Base-by-base conservation (phyloP, 2,329 filamentous ascomycete species). In the Apiospora hydei region DNA sequence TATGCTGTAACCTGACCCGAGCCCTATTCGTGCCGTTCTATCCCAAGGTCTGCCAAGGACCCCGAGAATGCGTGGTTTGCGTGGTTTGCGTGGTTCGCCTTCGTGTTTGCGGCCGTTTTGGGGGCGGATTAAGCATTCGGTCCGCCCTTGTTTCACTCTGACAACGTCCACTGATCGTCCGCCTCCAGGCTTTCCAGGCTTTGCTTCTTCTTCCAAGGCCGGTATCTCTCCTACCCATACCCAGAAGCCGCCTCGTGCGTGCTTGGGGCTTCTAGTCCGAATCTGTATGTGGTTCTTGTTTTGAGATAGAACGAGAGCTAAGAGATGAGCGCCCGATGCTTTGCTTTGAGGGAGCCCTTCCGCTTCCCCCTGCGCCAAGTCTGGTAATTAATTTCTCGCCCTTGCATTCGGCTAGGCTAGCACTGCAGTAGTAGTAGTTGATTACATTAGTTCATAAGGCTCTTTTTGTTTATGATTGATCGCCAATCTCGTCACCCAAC, bases 111-210 rank as follows among this genome's bases (percentile, higher is more conserved):
- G 53, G 14, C 4, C 7, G 53, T 34, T 21, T 34, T 57, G 26
- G 51, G 51, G 53, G 53, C 53, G 53, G 53, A n/a, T 61, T 64
- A 64, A 64, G 57, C 57, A 64, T 64, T 64, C 30, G 57, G 57
- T 64, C 57, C 57, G 57, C 57, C 57, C 5, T 38, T 64, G 57
- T 64, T 64, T 64, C 57, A 64, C 57, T 41, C 57, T 64, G 57
- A 64, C 57, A 64, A 64, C 57, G 34, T 18, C 57, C 57, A 38
- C 57, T 38, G 57, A 64, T 64, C 57, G 57, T 41, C 57, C 30
- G 57, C 8, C 8, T 21, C 57, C 57, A 61, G 30, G 53, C 53
- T 61, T 18, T 61, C 46, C 18, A 47, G 46, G 10, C 41, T 43
- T 57, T 24, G 8, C 26, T 8, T 34, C 13, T 18, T 30, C 47